A percentile compares a stretch with the other conserved stretches of the same genome.
Evolutionary conservation across 306 rosid species (phyloP).

Genomic region (Citrullus mucosospermus): DNA sequence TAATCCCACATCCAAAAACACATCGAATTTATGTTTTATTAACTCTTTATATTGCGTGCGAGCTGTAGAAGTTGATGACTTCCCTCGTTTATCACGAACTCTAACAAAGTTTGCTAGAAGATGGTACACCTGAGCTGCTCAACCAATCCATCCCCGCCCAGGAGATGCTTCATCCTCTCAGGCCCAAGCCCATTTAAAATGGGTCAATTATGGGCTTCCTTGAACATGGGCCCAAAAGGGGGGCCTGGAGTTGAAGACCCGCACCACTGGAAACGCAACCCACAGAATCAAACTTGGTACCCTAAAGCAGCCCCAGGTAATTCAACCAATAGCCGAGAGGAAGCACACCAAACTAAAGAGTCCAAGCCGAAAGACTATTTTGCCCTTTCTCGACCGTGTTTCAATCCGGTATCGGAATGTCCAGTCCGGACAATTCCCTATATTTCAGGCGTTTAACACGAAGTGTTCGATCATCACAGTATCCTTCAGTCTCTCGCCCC

Average conservation of each 20-base stretch:
- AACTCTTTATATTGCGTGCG: no score
- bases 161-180: background rate
- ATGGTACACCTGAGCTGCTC: no score
- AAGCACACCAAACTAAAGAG: background rate
- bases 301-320: background rate
- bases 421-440: slow-evolving; percentile 2
- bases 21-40: no score
- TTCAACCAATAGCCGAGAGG: background rate
- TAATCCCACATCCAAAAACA: no score
- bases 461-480: background rate
- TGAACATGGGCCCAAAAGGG: background rate
- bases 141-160: no score
- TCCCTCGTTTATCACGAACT: no score
- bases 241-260: background rate
- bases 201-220: background rate
- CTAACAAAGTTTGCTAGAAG: background rate
- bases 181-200: background rate
- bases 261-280: background rate
- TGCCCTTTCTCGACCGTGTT: slow-evolving; percentile 1
- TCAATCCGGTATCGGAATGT: background rate
- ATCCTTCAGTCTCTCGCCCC: background rate
- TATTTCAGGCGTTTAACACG: background rate
- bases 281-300: background rate
- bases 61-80: no score
- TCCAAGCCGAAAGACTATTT: slow-evolving; percentile 10